A percentile compares a stretch with the other conserved stretches of the same genome.
These are phyloP conservation scores for Parathielavia appendiculata DNA, from an alignment of 495 filamentous ascomycete genomes.

Conservation along the genomic window DNA sequence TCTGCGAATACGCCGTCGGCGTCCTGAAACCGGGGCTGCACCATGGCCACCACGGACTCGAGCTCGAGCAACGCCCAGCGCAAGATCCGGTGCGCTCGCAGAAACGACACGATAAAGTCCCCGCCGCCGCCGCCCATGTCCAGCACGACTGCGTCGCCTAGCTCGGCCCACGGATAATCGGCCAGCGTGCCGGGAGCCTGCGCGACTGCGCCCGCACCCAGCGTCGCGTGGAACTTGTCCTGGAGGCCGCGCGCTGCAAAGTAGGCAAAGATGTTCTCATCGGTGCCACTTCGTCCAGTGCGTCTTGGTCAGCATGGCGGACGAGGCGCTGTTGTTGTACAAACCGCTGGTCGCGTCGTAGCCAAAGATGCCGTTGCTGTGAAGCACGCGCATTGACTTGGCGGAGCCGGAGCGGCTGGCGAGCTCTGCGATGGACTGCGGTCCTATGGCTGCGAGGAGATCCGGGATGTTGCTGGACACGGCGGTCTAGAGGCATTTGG, in stretches of 20 bases:
- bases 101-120: slow-evolving; percentile 16
- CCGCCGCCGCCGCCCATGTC: slow-evolving; percentile 21
- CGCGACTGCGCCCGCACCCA: slow-evolving; percentile 30
- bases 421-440: slow-evolving; percentile 14
- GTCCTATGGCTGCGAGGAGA: slow-evolving; percentile 7
- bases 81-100: slow-evolving; percentile 13
- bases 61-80: slow-evolving; percentile 19
- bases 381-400: slow-evolving; percentile 19
- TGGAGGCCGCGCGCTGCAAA: slow-evolving; percentile 29
- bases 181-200: slow-evolving; percentile 32
- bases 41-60: not conserved
- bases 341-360: slow-evolving; percentile 6
- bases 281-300: slow-evolving; percentile 38
- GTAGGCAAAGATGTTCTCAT: slow-evolving; percentile 33
- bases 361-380: slow-evolving; percentile 30
- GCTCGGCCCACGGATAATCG: slow-evolving; percentile 33
- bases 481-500: slow-evolving; percentile 21
- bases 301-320: slow-evolving; percentile 15
- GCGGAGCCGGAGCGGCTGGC: slow-evolving; percentile 19
- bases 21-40: not conserved
- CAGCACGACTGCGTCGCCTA: slow-evolving; percentile 6
- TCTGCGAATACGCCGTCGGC: slow-evolving; percentile 6
- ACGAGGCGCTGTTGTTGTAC: no score
- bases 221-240: slow-evolving; percentile 26
- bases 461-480: slow-evolving; percentile 22